Base-by-base conservation (phyloP, 1,284 basidiomycete species). In the Chalciporus sp. region DNA sequence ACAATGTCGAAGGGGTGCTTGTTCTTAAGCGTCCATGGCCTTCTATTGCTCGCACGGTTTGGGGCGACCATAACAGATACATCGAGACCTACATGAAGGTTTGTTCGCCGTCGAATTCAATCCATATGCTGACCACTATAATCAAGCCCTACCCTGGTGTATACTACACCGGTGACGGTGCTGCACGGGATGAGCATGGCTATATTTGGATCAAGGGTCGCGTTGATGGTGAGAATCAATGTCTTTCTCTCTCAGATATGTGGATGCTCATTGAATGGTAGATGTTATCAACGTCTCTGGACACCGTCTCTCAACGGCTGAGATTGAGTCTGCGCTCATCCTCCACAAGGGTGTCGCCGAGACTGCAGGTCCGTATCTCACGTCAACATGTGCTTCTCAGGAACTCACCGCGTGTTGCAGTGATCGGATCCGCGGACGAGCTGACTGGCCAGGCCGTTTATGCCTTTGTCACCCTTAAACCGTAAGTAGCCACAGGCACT, bases 201-300 rank as follows among this genome's bases (percentile, higher is more conserved):
- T 99, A 99, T 76, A 92, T 94, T 70, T 97, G 94, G 94, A 98
- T 99, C 76, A 95, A 95, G 76, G 96, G 96, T 49, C 89, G 96
- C 65, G 88, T 99, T 42, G 96, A 99, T 73, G 94, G 92, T 88
- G 67, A 66, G 88, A n/a, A 74, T 51, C n/a, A 27, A 33, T 10
- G 37, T 42, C 58, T 62, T 56, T 50, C 31, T 23, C 37, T 50
- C 31, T 23, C 37, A 33, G 28, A 42, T 37, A 20, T 12, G 27
- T 47, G 16, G 31, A 40, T 41, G 27, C 39, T 61, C 20, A 60
- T 29, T 27, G 7, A n/a, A 14, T 31, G 44, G 3, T 61, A 90
- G 87, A 92, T 73, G 90, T 94, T 51, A 92, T 93, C 77, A 95
- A 94, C 74, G 93, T 96, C 31, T 97, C 96, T 37, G 97, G 96